phyloP scores from a whole-genome alignment of 2,329 filamentous ascomycete species.

The Endocalyx cinctus region DNA sequence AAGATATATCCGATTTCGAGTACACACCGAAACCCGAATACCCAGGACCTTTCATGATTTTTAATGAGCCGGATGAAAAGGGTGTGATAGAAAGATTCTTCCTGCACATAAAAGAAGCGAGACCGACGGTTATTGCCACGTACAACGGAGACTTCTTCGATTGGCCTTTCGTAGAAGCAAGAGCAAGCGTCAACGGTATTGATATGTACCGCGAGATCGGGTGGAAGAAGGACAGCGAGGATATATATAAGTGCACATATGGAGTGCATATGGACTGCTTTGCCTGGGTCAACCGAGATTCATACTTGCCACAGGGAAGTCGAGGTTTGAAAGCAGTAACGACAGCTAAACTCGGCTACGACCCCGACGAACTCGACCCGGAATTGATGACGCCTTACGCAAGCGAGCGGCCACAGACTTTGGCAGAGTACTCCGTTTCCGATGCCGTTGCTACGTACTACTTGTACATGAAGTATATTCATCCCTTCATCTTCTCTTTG shows the following conservation, averaged over 20 bases:
- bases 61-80: slow-evolving; percentile 96
- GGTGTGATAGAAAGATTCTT: slow-evolving; percentile 87
- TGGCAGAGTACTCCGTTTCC: slow-evolving; percentile 97
- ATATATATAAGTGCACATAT: slow-evolving; percentile 93
- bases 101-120: slow-evolving; percentile 87
- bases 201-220: slow-evolving; percentile 99
- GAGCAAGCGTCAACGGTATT: slow-evolving; percentile 90
- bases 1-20: slow-evolving; percentile 96
- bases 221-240: slow-evolving; percentile 90
- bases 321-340: slow-evolving; percentile 96
- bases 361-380: slow-evolving; percentile 94
- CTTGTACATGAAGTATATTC: slow-evolving; percentile 99
- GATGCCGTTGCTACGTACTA: slow-evolving; percentile 99
- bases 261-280: slow-evolving; percentile 99
- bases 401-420: slow-evolving; percentile 81
- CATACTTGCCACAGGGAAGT: slow-evolving; percentile 94
- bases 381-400: slow-evolving; percentile 96
- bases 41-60: slow-evolving; percentile 91
- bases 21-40: slow-evolving; percentile 98
- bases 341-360: slow-evolving; percentile 95
- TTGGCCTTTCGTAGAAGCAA: slow-evolving; percentile 96
- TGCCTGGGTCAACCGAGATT: slow-evolving; percentile 98
- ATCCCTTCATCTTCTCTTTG: slow-evolving; percentile 97
- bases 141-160: slow-evolving; percentile 99
- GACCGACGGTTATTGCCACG: slow-evolving; percentile 96